These are phyloP conservation scores for Celoporthe dispersa DNA, from an alignment of 2,329 filamentous ascomycete species.

Conservation along the genomic window DNA sequence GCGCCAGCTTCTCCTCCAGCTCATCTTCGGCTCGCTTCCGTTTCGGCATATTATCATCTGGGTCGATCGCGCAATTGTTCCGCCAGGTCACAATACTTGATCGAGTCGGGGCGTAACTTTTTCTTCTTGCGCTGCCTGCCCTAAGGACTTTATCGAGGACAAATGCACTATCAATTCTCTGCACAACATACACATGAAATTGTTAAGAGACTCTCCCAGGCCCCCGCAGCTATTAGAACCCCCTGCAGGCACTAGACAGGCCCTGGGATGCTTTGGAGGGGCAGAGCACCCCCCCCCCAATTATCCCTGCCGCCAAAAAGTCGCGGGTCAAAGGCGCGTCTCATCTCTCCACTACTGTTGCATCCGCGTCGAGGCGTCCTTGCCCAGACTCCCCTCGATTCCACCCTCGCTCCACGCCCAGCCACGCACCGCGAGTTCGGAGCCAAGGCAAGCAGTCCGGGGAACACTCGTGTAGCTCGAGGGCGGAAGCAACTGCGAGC, in stretches of 20 bases:
- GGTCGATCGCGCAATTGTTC: neutral
- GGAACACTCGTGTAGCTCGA: constrained; percentile 11
- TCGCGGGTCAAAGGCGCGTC: constrained; percentile 24
- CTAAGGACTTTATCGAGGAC: neutral
- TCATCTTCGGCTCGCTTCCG: constrained; percentile 56
- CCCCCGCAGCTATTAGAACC: no score
- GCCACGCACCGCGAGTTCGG: constrained; percentile 16
- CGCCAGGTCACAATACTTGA: neutral
- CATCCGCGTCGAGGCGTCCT: constrained; percentile 22
- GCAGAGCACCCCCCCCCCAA: constrained; percentile 1
- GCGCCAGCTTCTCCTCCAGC: constrained; percentile 33
- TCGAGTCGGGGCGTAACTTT: constrained; percentile 2
- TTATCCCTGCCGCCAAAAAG: constrained; percentile 10
- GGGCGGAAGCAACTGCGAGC: constrained; percentile 16
- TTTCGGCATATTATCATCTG: constrained; percentile 54
- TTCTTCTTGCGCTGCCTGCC: constrained; percentile 13
- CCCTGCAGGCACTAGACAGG: constrained; percentile 11
- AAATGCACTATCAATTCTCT: neutral
- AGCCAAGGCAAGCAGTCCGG: constrained; percentile 21
- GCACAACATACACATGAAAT: no score
- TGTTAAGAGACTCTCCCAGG: neutral
- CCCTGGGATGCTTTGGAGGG: constrained; percentile 9
- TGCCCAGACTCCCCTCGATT: constrained; percentile 13
- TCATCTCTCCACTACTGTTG: neutral
- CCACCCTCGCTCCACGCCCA: constrained; percentile 21